phyloP scores from a whole-genome alignment of 2,329 filamentous ascomycete species.

The Alternaria novae-zelandiae region DNA sequence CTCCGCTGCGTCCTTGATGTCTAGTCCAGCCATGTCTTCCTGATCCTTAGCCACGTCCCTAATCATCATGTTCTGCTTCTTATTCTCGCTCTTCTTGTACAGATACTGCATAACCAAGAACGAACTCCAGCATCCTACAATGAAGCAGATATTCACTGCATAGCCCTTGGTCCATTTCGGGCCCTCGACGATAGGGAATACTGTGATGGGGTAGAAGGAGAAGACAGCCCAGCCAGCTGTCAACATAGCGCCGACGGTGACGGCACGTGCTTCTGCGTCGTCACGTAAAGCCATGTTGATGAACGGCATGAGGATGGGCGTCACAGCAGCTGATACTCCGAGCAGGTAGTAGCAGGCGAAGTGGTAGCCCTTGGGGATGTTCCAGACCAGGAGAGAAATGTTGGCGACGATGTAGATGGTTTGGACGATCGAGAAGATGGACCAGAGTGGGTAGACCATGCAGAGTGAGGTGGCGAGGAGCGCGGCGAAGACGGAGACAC shows the following conservation, averaged over 20 bases:
- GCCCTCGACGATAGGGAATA: conserved; percentile 44
- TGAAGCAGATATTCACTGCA: conserved; percentile 56
- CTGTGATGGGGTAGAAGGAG: conserved; percentile 45
- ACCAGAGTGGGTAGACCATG: conserved; percentile 59
- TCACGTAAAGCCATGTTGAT: conserved; percentile 47
- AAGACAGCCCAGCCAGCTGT: conserved; percentile 46
- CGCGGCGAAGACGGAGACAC: conserved; percentile 57
- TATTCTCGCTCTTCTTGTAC: conserved; percentile 43
- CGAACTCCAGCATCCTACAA: conserved; percentile 53
- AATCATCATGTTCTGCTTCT: conserved; percentile 16
- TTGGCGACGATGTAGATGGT: conserved; percentile 53
- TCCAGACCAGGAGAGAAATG: conserved; percentile 58
- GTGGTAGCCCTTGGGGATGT: conserved; percentile 55
- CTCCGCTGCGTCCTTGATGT: conserved; percentile 27
- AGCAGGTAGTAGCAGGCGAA: conserved; percentile 47
- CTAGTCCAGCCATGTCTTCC: conserved; percentile 29
- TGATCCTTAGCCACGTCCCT: conserved; percentile 29
- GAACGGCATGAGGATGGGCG: conserved; percentile 47
- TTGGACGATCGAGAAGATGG: conserved; percentile 54
- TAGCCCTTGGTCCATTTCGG: conserved; percentile 59
- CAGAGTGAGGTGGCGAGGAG: conserved; percentile 60
- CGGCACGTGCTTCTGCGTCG: conserved; percentile 57
- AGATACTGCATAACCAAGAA: conserved; percentile 50
- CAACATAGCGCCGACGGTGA: conserved; percentile 58
- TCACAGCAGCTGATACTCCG: conserved; percentile 43